Conservation (phyloP, 257 asterid genomes). For the Echium plantagineum region DNA sequence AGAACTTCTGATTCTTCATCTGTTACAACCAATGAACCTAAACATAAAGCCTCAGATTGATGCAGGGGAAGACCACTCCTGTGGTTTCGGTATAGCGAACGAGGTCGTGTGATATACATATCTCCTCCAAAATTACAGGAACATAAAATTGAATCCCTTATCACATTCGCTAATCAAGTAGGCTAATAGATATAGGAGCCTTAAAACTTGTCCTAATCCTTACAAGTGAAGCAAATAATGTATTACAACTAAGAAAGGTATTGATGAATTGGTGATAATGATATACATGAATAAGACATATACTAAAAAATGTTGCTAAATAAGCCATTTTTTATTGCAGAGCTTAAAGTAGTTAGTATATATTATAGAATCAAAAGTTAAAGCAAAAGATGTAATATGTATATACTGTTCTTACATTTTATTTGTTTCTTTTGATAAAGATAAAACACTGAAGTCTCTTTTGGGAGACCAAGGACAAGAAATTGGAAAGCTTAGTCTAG, state of each 20-base stretch:
- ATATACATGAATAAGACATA: too few relatives aligned
- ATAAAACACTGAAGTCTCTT: too few relatives aligned
- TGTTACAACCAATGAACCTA: constrained; percentile 40
- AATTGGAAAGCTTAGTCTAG: background rate
- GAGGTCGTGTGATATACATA: constrained; percentile 54
- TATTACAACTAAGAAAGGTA: background rate
- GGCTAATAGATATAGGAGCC: background rate
- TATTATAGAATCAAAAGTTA: background rate
- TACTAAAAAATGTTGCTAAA: background rate
- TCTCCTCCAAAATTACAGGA: background rate
- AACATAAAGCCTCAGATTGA: constrained; percentile 26
- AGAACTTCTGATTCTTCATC: constrained; percentile 52
- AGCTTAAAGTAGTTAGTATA: background rate
- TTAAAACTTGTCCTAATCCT: too few relatives aligned
- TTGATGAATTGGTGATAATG: too few relatives aligned
- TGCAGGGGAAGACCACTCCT: constrained; percentile 36
- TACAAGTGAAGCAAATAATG: background rate
- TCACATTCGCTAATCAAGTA: background rate
- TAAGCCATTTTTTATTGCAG: background rate
- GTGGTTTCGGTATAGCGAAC: constrained; percentile 44
- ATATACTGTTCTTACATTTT: background rate
- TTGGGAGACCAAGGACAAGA: too few relatives aligned
- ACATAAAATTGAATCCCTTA: background rate
- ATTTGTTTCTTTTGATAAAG: background rate
- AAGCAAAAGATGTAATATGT: background rate